These are phyloP conservation scores for Lactarius pseudohatsudake DNA, from an alignment of 768 basidiomycete species.

Conservation along the genomic window DNA sequence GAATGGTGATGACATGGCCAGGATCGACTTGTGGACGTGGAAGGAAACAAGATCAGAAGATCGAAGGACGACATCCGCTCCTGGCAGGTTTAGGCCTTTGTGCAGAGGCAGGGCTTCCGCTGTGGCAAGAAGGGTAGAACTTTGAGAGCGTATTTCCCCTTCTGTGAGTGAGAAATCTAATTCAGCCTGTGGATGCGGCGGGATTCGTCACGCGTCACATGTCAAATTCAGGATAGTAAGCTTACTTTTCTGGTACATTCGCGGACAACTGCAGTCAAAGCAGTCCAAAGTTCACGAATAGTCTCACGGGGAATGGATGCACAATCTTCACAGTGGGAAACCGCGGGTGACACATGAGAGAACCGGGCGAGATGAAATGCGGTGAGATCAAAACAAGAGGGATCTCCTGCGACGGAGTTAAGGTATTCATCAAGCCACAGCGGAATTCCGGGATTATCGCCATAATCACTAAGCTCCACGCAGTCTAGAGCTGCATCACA, in stretches of 20 bases:
- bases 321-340: neutral
- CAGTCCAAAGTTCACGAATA: neutral
- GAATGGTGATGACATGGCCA: constrained; percentile 1
- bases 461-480: neutral
- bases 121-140: neutral
- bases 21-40: constrained; percentile 1
- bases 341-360: neutral
- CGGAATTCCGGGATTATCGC: neutral
- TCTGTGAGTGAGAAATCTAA: neutral
- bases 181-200: neutral
- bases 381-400: neutral
- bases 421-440: neutral
- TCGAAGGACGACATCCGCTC: neutral
- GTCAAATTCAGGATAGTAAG: neutral
- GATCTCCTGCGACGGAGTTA: neutral
- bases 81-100: neutral
- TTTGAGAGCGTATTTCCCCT: neutral
- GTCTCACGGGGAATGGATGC: neutral
- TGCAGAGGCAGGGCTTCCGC: neutral
- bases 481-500: no score
- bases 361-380: neutral
- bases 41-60: neutral
- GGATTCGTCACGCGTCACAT: neutral
- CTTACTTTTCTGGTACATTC: neutral
- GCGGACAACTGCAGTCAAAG: neutral